phyloP scores from a whole-genome alignment of 768 basidiomycete species.

The Mycena epipterygia region DNA sequence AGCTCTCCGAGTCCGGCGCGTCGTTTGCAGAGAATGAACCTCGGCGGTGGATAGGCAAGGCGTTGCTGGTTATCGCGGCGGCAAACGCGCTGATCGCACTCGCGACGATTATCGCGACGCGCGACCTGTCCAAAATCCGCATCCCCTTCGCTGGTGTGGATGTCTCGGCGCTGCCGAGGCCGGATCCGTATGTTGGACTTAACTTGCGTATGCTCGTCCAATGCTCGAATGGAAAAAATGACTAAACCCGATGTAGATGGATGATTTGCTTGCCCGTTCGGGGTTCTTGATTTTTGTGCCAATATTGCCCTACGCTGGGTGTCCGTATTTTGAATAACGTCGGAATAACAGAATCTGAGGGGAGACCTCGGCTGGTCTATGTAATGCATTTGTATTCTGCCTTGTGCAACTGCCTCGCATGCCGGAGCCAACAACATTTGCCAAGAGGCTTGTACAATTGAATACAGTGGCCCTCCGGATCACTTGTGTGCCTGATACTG shows the following conservation, averaged over 20 bases:
- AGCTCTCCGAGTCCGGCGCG: background rate
- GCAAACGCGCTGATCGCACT: conserved; percentile 19
- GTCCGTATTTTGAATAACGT: too few species aligned
- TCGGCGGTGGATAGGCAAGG: background rate
- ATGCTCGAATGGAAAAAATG: background rate
- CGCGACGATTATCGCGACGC: background rate
- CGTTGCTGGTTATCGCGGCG: background rate
- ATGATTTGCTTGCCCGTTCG: too few species aligned
- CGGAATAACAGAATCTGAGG: too few species aligned
- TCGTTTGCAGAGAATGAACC: background rate
- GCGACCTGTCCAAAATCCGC: background rate
- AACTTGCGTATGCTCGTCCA: background rate
- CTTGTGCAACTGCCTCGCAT: too few species aligned
- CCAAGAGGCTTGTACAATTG: too few species aligned
- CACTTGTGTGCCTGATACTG: too few species aligned
- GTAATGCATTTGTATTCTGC: too few species aligned
- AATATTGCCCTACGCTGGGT: too few species aligned
- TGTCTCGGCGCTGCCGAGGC: conserved; percentile 14
- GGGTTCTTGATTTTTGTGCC: too few species aligned
- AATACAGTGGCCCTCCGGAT: too few species aligned
- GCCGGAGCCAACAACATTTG: too few species aligned
- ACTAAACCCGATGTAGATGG: background rate
- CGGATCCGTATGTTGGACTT: conserved; percentile 31
- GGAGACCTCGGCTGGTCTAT: too few species aligned
- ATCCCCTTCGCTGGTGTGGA: conserved; percentile 11